Percentiles rank a stretch among this genome's conserved stretches.
phyloP scores from a whole-genome alignment of 352 stramenopile species.

The Pythium phragmitis region DNA sequence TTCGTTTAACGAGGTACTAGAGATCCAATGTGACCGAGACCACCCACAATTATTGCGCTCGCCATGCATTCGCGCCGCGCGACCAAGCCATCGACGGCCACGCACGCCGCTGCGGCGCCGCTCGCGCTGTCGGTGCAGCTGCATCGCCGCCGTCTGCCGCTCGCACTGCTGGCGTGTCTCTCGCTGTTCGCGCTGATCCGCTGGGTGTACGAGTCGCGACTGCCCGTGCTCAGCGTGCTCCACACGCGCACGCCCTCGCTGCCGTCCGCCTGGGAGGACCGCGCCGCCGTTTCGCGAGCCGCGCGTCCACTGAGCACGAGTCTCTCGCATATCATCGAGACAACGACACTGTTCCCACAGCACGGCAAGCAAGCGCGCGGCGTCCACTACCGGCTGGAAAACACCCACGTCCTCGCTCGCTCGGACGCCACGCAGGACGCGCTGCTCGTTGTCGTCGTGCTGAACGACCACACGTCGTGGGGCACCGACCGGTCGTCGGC shows the following conservation, averaged over 20 bases:
- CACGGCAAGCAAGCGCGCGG: constrained; percentile 13
- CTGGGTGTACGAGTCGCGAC: not conserved
- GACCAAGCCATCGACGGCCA: not conserved
- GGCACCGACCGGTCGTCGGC: constrained; percentile 25
- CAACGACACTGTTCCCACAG: constrained; percentile 8
- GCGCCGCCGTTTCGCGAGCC: not conserved
- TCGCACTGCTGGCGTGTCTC: not conserved
- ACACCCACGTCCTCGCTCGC: not conserved
- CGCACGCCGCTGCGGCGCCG: not conserved
- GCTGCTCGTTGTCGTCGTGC: constrained; percentile 34
- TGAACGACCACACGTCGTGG: constrained; percentile 40
- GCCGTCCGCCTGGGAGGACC: not conserved
- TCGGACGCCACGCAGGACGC: constrained; percentile 13
- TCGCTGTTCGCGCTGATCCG: not conserved
- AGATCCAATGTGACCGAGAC: too few relatives aligned
- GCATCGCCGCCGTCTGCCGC: not conserved
- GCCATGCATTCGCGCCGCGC: too few relatives aligned
- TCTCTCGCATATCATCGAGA: not conserved
- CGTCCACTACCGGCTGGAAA: constrained; percentile 8
- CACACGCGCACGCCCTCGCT: not conserved
- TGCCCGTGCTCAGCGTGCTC: constrained; percentile 3
- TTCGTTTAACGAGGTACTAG: too few relatives aligned
- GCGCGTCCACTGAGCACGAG: not conserved
- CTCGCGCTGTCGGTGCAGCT: too few relatives aligned
- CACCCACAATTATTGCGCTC: too few relatives aligned